Base-by-base conservation (phyloP, 495 filamentous ascomycete genomes). In the Penicillium goetzii region DNA sequence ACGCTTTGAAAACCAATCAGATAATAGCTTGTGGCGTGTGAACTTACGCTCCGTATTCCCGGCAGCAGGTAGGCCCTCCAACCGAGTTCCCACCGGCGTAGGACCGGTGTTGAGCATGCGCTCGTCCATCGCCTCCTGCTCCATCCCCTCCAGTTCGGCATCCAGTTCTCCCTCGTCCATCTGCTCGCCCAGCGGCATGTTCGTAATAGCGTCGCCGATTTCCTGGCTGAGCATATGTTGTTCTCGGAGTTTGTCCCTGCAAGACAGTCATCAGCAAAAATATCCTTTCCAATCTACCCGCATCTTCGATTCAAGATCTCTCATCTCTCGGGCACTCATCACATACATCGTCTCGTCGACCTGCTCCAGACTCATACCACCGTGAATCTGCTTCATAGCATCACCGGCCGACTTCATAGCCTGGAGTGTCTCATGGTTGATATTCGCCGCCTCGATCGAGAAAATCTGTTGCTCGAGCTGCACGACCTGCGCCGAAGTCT, bases 381-480 rank as follows among this genome's bases (percentile, higher is more conserved):
- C 88, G 74, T 99, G 96, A 67, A 99, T 99, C 61, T 87, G 76
- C 77, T 90, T 86, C 95, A 99, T 97, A 25, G 95, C 95, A 21
- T 86, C 76, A 58, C 90, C 86, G 3, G 95, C 93, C 69, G 87
- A 85, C 84, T 96, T 87, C 94, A 99, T 98, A 3, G 93, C 96
- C 54, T 88, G 86, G 52, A 99, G 83, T 5, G 95, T 99, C 80
- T 98, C 93, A 73, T 93, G 85, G 83, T 99, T 99, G 79, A 99
- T 96, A 75, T 98, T 99, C 54, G 95, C 96, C 23, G 93, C 90
- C 74, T 99, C 95, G 76, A 99, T 97, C 61, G 90, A 89, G 73
- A 94, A 95, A 70, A 99, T 94, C 74, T 99, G 93, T 69, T 93
- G 91, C 72, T 98, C 95, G 15, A 99, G 83, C 41, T 94, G 96